Evolutionary conservation across 2,329 filamentous ascomycete species (phyloP), one percentile per base, ranked within the genome.

Genomic region (Trichoderma polysporum): DNA sequence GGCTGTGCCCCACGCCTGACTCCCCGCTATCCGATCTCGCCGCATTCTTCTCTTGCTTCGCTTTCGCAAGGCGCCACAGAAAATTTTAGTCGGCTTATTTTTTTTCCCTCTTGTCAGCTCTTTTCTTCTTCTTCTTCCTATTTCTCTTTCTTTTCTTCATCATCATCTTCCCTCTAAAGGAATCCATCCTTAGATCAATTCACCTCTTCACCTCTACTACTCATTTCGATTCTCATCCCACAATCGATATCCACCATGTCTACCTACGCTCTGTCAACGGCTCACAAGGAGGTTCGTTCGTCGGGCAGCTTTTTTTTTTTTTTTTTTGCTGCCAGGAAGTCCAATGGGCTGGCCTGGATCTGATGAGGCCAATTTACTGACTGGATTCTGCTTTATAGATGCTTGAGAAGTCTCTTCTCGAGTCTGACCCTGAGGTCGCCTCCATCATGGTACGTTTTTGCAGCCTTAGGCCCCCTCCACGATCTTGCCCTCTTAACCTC

Each of bases 341-440:
- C 25, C 50, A 56, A 27, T 57, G 58, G 17, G 41, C 59, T 58
- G 33, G 15, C 13, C 22, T 56, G 27, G 5, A 4, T 8, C 4
- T 17, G 39, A 45, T 6, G 37, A 37, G 35, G 31, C 71, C 68
- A 70, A 76, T 57, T 22, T 57, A 49, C 47, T 54, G 31, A 33
- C 9, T 17, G 17, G n/a, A 52, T 31, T 5, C n/a, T 52, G 15
- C 69, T 68, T 68, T 70, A 47, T 66, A 97, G 93, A 90, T 98
- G 88, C 92, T 99, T 85, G 92, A 98, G 88, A 95, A 92, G 85
- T 91, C 92, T 80, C 89, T 99, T 75, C 83, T 94, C 76, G 92
- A 97, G 75, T 90, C 91, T 66, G 95, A 99, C 81, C 91, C 93
- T 67, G 94, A 98, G 87, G 92, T 99, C 76, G 93, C 93, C 72